phyloP scores from a whole-genome alignment of 2,329 filamentous ascomycete genomes.

The Fusarium temperatum region DNA sequence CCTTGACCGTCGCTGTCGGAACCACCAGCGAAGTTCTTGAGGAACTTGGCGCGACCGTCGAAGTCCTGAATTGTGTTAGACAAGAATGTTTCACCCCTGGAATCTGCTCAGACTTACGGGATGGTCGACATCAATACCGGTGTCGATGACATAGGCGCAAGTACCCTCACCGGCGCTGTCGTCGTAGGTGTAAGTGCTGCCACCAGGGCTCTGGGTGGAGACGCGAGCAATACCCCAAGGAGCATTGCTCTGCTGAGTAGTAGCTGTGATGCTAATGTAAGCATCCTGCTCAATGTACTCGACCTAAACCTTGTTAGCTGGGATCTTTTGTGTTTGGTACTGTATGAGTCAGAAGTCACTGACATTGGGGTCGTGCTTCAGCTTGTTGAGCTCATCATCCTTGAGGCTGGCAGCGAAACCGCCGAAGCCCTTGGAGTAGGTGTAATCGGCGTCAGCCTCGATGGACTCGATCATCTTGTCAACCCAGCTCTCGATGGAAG shows the following conservation, averaged over 20 bases:
- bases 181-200: constrained; percentile 51
- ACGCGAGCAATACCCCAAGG: constrained; percentile 53
- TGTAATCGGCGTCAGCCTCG: constrained; percentile 46
- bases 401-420: constrained; percentile 44
- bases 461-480: constrained; percentile 41
- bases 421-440: constrained; percentile 36
- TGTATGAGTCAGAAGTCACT: not conserved
- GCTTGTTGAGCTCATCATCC: constrained; percentile 39
- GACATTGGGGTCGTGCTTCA: constrained; percentile 42
- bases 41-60: constrained; percentile 47
- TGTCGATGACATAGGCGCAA: constrained; percentile 58
- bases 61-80: constrained; percentile 41
- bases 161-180: constrained; percentile 52
- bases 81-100: not conserved
- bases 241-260: constrained; percentile 47
- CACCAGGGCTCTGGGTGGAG: constrained; percentile 46
- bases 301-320: constrained; percentile 38
- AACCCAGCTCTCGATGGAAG: constrained; percentile 30
- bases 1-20: constrained; percentile 47
- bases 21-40: constrained; percentile 42
- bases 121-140: constrained; percentile 53
- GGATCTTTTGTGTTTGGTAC: not conserved
- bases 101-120: constrained; percentile 41
- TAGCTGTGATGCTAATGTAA: constrained; percentile 41
- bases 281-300: constrained; percentile 53